Conservation (phyloP, 441 rosid genomes). For the Populus hybrid region DNA sequence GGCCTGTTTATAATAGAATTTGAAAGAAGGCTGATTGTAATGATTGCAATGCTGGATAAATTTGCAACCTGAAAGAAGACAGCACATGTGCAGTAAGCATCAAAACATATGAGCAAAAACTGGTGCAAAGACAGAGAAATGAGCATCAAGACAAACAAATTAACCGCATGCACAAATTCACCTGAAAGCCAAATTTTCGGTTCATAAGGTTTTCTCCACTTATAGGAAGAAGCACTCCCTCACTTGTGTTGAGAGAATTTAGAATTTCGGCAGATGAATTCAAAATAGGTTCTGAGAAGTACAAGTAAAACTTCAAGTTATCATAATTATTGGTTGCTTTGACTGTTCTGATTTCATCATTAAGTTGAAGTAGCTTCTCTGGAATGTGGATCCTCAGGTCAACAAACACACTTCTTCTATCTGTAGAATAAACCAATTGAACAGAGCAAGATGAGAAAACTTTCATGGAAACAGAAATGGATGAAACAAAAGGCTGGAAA, state of each 20-base stretch:
- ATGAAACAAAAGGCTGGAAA: neutral
- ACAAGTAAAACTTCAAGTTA: constrained; percentile 64
- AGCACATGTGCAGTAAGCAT: constrained; percentile 3
- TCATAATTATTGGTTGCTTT: constrained; percentile 69
- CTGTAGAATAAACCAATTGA: constrained; percentile 34
- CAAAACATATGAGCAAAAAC: neutral
- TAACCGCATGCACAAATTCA: constrained; percentile 25
- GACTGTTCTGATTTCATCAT: constrained; percentile 61
- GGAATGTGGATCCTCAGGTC: constrained; percentile 65
- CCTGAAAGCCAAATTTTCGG: constrained; percentile 79
- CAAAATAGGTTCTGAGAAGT: constrained; percentile 75
- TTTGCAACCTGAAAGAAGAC: constrained; percentile 42
- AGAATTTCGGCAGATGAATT: constrained; percentile 68
- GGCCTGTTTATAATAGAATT: no score
- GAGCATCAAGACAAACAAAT: constrained; percentile 6
- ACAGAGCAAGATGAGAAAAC: constrained; percentile 2
- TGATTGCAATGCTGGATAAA: no score
- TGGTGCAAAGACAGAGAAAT: neutral
- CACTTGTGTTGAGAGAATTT: constrained; percentile 44
- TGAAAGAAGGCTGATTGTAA: no score
- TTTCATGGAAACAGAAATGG: neutral
- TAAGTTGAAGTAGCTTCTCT: constrained; percentile 68
- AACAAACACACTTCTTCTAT: constrained; percentile 68
- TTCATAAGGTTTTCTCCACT: constrained; percentile 50
- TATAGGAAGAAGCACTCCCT: constrained; percentile 61